phyloP scores from a whole-genome alignment of 1,284 basidiomycete species.

The Pseudozyma sp. region DNA sequence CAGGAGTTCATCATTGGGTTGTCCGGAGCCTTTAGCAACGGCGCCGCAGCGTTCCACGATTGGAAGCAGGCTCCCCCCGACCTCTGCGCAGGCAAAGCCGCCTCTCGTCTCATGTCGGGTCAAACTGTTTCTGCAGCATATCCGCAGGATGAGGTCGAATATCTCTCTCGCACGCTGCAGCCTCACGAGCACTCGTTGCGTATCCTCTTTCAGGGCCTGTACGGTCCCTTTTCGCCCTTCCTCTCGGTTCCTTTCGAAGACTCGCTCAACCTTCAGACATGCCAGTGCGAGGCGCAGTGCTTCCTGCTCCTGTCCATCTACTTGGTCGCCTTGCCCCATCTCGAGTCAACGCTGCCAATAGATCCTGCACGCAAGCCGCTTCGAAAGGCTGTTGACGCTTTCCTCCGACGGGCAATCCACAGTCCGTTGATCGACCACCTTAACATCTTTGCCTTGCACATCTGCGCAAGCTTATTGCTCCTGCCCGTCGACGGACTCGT shows the following conservation, averaged over 20 bases:
- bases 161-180: constrained; percentile 15
- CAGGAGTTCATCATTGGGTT: constrained; percentile 26
- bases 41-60: not conserved
- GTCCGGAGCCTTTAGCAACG: constrained; percentile 21
- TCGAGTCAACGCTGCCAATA: constrained; percentile 21
- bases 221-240: constrained; percentile 38
- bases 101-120: constrained; percentile 28
- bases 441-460: constrained; percentile 45
- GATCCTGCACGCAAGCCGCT: constrained; percentile 12
- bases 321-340: constrained; percentile 33
- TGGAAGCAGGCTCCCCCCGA: constrained; percentile 24
- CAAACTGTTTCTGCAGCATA: constrained; percentile 7
- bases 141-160: constrained; percentile 28
- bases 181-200: constrained; percentile 25
- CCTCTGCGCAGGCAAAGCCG: constrained; percentile 36
- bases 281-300: constrained; percentile 27
- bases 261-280: constrained; percentile 24
- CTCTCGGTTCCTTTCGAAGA: constrained; percentile 37
- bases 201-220: constrained; percentile 38
- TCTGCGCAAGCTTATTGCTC: constrained; percentile 39
- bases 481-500: constrained; percentile 39
- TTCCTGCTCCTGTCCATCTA: constrained; percentile 42
- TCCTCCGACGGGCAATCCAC: constrained; percentile 36
- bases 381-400: constrained; percentile 33
- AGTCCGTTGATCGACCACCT: constrained; percentile 27